phyloP scores from a whole-genome alignment of 495 filamentous ascomycete species.

The Podospora fimiseda region DNA sequence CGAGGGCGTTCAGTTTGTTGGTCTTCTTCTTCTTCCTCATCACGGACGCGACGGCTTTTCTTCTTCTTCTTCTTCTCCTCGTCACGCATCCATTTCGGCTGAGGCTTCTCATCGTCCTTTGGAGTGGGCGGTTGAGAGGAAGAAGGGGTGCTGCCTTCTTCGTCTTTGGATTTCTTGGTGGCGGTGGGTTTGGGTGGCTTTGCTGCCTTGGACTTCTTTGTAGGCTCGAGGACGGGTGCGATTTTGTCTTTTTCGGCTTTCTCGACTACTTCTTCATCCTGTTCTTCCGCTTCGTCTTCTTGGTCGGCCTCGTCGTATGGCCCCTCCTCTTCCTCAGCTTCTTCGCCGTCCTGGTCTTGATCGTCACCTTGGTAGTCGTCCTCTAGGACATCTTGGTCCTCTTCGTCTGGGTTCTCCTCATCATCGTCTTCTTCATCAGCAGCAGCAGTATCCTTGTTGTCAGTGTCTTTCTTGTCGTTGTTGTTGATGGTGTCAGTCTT shows the following conservation, averaged over 20 bases:
- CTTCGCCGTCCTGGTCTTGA: constrained; percentile 10
- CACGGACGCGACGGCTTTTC: background rate
- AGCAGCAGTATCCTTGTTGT: background rate
- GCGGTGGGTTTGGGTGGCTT: constrained; percentile 1
- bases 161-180: constrained; percentile 5
- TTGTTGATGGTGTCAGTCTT: constrained; percentile 13
- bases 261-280: constrained; percentile 11
- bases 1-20: constrained; percentile 16
- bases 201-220: background rate
- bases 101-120: constrained; percentile 26
- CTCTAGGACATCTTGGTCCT: constrained; percentile 16
- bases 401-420: constrained; percentile 20
- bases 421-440: constrained; percentile 18
- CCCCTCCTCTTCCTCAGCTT: constrained; percentile 11
- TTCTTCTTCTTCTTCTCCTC: constrained; percentile 19
- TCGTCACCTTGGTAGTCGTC: constrained; percentile 15
- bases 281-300: constrained; percentile 14
- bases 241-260: constrained; percentile 9
- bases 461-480: constrained; percentile 6
- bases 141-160: constrained; percentile 16
- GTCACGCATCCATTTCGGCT: constrained; percentile 29
- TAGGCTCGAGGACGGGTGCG: background rate
- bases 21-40: background rate
- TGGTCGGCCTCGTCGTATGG: too few relatives aligned
- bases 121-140: constrained; percentile 30